Base-by-base conservation (phyloP, 768 basidiomycete species). In the Trametes cinnabarina region DNA sequence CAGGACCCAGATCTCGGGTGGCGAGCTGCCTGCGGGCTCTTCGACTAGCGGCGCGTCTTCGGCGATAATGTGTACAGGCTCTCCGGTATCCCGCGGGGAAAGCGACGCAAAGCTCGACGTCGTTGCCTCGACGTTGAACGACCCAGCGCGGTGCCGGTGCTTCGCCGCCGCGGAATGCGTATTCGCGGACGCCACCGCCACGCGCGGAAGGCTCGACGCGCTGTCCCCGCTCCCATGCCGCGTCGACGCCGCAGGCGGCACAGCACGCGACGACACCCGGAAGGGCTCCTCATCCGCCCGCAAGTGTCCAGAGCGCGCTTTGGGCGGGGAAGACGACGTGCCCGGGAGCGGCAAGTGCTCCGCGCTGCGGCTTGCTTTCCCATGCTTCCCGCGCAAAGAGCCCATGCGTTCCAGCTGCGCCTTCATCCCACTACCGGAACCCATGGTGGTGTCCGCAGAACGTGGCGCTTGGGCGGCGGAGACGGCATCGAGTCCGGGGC, bases 331-430 rank as follows among this genome's bases (percentile, higher is more conserved):
- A 71, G 64, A 19, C 71, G 68, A 20, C 9, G 47, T 76, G 69
- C n/a, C 73, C 32, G 25, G 67, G 65, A 47, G 76, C 5, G 78
- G 77, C 20, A 88, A 55, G 60, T 83, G 77, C 68, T 90, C 88
- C 30, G 79, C 82, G 64, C 89, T 91, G 63, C 82, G 83, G 70
- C 83, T 86, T 30, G 79, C 69, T 69, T 88, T 90, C 55, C 86
- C 59, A 5, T 77, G 83, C 40, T 55, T 63, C 46, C 65, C 57
- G 14, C 55, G 43, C 49, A 60, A 14, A 15, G 76, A 74, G 25
- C 67, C 68, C 26, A 74, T 68, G 4, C 75, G 69, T 30, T 71
- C 67, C 41, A 76, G 69, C 43, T 76, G 70, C n/a, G 72, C 44
- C 55, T 63, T 42, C 53, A 57, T 25, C 47, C 53, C 41, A 46